A percentile compares a stretch with the other conserved stretches of the same genome.
phyloP scores from a whole-genome alignment of 805 yeast species.

The Ogataea populi-albae region DNA sequence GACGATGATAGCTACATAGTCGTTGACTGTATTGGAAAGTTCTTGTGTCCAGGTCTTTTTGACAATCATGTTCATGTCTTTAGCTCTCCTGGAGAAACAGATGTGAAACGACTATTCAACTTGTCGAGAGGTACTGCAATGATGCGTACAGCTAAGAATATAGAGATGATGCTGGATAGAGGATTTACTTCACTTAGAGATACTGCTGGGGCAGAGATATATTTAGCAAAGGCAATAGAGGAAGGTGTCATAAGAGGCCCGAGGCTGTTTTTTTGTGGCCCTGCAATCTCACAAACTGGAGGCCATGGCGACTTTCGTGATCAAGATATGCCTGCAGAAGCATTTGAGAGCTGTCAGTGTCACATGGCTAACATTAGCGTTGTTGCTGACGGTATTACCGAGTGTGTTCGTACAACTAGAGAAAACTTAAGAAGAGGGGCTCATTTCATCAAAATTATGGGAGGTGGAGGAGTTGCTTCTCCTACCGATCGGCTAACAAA shows the following conservation, averaged over 20 bases:
- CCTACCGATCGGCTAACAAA: conserved; percentile 28
- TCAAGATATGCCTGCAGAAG: conserved; percentile 22
- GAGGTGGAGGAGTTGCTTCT: conserved; percentile 32
- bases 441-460: conserved; percentile 29
- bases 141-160: conserved; percentile 21
- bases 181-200: conserved; percentile 28
- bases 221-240: conserved; percentile 23
- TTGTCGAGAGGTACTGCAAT: conserved; percentile 22
- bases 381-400: conserved; percentile 29
- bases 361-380: conserved; percentile 21
- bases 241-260: conserved; percentile 30
- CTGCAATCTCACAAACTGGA: conserved; percentile 30
- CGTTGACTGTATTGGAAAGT: conserved; percentile 27
- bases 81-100: conserved; percentile 26
- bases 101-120: conserved; percentile 17
- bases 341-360: conserved; percentile 26
- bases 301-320: conserved; percentile 30
- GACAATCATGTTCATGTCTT: conserved; percentile 29
- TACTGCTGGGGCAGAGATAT: conserved; percentile 27
- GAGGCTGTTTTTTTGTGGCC: conserved; percentile 24
- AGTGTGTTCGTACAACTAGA: conserved; percentile 25
- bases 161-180: conserved; percentile 23
- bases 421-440: conserved; percentile 29
- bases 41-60: conserved; percentile 27
- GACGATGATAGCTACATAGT: conserved; percentile 3